These are phyloP conservation scores for Psidium friedrichsthalianum DNA, from an alignment of 345 rosid species.

Conservation along the genomic window DNA sequence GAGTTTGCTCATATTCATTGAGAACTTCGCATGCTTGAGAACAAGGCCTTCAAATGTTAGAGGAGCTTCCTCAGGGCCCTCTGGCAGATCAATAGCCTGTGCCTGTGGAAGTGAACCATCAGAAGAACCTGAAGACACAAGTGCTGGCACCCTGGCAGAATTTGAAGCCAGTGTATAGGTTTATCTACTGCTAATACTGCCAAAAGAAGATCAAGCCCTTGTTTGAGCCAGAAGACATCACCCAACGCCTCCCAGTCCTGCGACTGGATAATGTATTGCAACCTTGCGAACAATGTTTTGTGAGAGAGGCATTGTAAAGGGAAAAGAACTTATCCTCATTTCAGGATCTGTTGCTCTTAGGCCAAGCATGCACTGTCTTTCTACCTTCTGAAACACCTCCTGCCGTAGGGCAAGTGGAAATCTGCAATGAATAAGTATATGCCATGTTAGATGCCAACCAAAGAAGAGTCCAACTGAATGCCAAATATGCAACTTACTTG, in stretches of 20 bases:
- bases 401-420: constrained; percentile 56
- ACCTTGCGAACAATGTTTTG: constrained; percentile 61
- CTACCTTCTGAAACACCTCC: constrained; percentile 94
- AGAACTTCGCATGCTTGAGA: constrained; percentile 81
- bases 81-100: constrained; percentile 45
- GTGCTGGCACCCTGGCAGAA: constrained; percentile 77
- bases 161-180: constrained; percentile 91
- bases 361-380: constrained; percentile 96
- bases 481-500: constrained; percentile 26
- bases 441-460: neutral
- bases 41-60: constrained; percentile 72
- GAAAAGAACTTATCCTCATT: constrained; percentile 70
- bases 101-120: constrained; percentile 56
- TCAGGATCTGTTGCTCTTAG: constrained; percentile 92
- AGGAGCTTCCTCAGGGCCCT: constrained; percentile 62
- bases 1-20: constrained; percentile 72
- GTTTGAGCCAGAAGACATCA: constrained; percentile 99
- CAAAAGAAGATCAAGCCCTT: constrained; percentile 94
- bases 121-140: constrained; percentile 43
- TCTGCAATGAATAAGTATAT: constrained; percentile 34
- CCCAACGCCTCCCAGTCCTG: constrained; percentile 99
- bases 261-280: constrained; percentile 76
- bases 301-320: constrained; percentile 77
- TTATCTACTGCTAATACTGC: constrained; percentile 82
- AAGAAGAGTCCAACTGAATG: neutral